Conservation (phyloP, 1,284 basidiomycete species). For the Tilletiaria anomala region DNA sequence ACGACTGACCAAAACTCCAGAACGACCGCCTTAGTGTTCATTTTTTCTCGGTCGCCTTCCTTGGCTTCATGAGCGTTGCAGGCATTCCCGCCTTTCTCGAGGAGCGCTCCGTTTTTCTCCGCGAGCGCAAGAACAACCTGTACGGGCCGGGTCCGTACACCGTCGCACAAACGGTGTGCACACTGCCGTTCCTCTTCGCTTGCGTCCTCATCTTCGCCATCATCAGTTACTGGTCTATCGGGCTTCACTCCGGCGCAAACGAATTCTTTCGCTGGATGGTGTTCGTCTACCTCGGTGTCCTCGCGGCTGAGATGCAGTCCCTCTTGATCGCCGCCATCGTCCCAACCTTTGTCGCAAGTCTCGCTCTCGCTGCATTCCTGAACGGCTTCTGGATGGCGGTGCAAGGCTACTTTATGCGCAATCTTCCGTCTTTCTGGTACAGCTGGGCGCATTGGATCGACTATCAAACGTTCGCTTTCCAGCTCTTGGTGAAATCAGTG, state of each 20-base stretch:
- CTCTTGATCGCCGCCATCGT: conserved; percentile 47
- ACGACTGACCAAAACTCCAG: background rate
- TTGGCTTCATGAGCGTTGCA: conserved; percentile 46
- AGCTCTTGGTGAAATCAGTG: conserved; percentile 42
- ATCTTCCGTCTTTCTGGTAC: conserved; percentile 51
- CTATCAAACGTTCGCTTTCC: conserved; percentile 44
- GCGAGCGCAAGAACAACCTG: conserved; percentile 39
- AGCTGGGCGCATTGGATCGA: conserved; percentile 47
- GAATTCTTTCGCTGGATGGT: conserved; percentile 43
- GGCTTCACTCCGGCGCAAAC: conserved; percentile 45
- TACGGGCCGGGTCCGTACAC: conserved; percentile 29
- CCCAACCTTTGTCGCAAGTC: conserved; percentile 51
- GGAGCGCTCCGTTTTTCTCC: conserved; percentile 40
- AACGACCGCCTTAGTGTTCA: conserved; percentile 35
- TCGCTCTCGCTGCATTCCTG: conserved; percentile 49
- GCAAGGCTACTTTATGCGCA: conserved; percentile 42
- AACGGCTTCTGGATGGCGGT: conserved; percentile 54
- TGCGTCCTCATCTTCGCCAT: conserved; percentile 30
- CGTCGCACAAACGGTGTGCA: conserved; percentile 35
- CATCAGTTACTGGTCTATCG: conserved; percentile 41
- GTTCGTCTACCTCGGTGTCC: conserved; percentile 49
- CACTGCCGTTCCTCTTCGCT: conserved; percentile 39
- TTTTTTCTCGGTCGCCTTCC: conserved; percentile 46
- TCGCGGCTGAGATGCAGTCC: conserved; percentile 49
- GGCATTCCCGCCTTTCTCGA: conserved; percentile 41